These are phyloP conservation scores for Talaromyces sp. DNA, from an alignment of 2,329 filamentous ascomycete species.

Conservation along the genomic window DNA sequence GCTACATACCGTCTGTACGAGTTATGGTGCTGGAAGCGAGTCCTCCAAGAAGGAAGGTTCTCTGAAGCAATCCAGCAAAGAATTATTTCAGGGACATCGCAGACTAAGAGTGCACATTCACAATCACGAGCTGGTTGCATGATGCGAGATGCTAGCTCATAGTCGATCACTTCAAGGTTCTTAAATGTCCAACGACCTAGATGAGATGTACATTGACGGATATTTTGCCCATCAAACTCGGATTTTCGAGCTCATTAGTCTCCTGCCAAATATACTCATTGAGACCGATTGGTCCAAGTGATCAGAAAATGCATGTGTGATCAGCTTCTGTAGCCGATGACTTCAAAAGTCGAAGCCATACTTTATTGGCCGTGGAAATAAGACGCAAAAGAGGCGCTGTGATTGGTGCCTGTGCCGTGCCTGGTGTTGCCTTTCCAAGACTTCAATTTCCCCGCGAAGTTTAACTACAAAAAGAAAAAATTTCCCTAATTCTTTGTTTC, in stretches of 20 bases:
- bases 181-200: background rate
- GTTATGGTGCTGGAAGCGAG: background rate
- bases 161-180: background rate
- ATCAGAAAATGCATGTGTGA: background rate
- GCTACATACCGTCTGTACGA: background rate
- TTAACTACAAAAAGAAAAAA: background rate
- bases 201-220: background rate
- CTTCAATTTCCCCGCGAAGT: constrained; percentile 6
- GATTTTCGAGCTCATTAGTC: background rate
- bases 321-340: background rate
- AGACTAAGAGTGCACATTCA: background rate
- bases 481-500: background rate
- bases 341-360: background rate
- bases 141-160: background rate
- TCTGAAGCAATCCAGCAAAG: background rate
- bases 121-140: background rate
- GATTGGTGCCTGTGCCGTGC: background rate
- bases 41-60: background rate
- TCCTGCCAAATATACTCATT: background rate
- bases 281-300: background rate
- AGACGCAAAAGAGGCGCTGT: background rate
- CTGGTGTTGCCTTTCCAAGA: background rate
- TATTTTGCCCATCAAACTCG: background rate
- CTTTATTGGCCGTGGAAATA: background rate
- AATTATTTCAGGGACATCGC: background rate